These are phyloP conservation scores for Periconia digitata DNA, from an alignment of 2,329 filamentous ascomycete species.

Conservation along the genomic window DNA sequence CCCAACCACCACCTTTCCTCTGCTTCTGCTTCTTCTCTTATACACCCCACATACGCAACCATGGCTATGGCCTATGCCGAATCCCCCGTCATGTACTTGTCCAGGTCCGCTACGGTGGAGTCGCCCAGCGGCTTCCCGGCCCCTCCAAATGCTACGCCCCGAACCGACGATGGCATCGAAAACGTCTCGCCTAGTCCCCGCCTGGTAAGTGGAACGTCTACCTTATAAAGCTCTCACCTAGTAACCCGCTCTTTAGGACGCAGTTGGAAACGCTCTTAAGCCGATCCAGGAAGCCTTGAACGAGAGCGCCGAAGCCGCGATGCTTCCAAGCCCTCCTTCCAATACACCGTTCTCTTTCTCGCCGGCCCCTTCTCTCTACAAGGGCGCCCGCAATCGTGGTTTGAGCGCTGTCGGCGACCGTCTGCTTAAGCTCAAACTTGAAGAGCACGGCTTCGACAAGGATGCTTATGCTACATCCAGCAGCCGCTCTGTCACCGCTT, in stretches of 20 bases:
- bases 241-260: constrained; percentile 4
- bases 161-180: constrained; percentile 20
- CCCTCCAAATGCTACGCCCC: constrained; percentile 29
- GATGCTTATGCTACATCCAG: constrained; percentile 22
- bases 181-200: constrained; percentile 20
- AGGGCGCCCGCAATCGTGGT: constrained; percentile 46
- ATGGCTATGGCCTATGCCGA: background rate
- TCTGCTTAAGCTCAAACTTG: constrained; percentile 66
- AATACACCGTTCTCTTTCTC: constrained; percentile 32
- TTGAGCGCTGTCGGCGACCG: constrained; percentile 84
- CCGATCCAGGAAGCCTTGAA: constrained; percentile 35
- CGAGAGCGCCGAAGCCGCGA: constrained; percentile 31
- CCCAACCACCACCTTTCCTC: background rate
- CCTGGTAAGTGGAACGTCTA: constrained; percentile 9
- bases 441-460: constrained; percentile 15
- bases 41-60: background rate
- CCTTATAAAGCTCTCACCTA: background rate
- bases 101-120: constrained; percentile 22
- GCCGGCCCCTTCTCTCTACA: constrained; percentile 28
- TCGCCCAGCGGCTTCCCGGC: constrained; percentile 21
- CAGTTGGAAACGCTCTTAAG: constrained; percentile 28
- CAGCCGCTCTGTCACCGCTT: constrained; percentile 19
- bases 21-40: background rate
- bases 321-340: constrained; percentile 32
- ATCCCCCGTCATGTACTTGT: background rate